A percentile compares a stretch with the other conserved stretches of the same genome.
Conservation (phyloP, 306 rosid genomes). For the Senna siamea region DNA sequence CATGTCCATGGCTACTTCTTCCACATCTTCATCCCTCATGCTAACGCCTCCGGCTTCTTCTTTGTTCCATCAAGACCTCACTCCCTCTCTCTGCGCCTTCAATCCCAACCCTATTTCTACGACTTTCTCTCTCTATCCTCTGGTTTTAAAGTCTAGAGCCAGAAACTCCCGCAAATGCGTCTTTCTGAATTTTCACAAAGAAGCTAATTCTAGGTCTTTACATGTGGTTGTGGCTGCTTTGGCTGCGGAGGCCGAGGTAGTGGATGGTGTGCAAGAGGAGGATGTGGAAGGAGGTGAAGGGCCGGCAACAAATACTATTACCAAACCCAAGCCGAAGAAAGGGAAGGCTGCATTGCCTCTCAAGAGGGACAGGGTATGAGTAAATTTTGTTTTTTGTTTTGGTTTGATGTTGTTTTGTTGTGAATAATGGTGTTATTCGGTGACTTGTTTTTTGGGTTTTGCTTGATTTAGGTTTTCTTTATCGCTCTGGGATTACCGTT, state of each 20-base stretch:
- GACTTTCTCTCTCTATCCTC: conserved; percentile 43
- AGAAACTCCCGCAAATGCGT: conserved; percentile 39
- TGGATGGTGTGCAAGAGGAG: conserved; percentile 43
- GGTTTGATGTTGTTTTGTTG: not conserved
- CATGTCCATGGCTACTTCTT: conserved; percentile 46
- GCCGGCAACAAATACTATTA: conserved; percentile 24
- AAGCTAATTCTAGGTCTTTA: conserved; percentile 22
- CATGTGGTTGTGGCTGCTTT: conserved; percentile 52
- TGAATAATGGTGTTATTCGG: not conserved
- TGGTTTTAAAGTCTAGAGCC: conserved; percentile 33
- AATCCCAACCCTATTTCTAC: conserved; percentile 43
- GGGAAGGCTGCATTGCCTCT: conserved; percentile 70
- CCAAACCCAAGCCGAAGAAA: conserved; percentile 54
- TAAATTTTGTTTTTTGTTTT: not conserved
- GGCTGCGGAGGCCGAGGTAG: conserved; percentile 52
- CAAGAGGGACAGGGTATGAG: conserved; percentile 68
- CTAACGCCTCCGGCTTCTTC: conserved; percentile 57
- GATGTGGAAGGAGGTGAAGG: conserved; percentile 42
- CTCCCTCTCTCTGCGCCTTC: conserved; percentile 58
- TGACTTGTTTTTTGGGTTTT: conserved; percentile 20
- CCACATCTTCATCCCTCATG: conserved; percentile 63
- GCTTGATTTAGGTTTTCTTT: conserved; percentile 35
- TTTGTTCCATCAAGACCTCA: conserved; percentile 46
- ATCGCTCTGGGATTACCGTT: conserved; percentile 16
- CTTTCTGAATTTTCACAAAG: conserved; percentile 36